These are phyloP conservation scores for Carex arenaria DNA, from an alignment of 202 grass and related monocot genomes.

Conservation along the genomic window DNA sequence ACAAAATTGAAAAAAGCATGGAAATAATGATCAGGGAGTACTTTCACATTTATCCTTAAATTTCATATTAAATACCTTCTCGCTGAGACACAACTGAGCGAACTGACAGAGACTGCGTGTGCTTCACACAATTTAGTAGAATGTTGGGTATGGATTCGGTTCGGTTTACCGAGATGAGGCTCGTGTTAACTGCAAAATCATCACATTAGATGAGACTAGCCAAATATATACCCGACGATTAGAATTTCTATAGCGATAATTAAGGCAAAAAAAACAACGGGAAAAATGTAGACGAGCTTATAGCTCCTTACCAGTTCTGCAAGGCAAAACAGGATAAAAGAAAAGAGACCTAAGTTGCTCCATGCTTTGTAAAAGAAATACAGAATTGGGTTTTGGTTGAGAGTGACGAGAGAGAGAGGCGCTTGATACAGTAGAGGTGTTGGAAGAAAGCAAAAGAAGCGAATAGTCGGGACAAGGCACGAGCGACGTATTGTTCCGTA, in stretches of 20 bases:
- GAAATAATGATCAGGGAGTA: not conserved
- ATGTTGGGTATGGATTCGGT: not conserved
- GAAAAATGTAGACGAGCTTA: not conserved
- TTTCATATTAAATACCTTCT: constrained; percentile 2
- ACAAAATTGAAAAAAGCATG: not conserved
- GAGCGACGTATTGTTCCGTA: not conserved
- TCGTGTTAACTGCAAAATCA: not conserved
- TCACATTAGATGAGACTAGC: not conserved
- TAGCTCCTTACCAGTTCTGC: constrained; percentile 12
- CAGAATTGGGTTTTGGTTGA: constrained; percentile 1
- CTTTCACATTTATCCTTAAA: not conserved
- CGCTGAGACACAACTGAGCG: not conserved
- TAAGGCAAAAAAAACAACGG: not conserved
- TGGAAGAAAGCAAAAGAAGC: not conserved
- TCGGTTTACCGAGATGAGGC: not conserved
- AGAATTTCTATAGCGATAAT: not conserved
- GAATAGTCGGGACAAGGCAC: constrained; percentile 12
- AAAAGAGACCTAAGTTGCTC: not conserved
- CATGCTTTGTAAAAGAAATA: not conserved
- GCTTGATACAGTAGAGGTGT: constrained; percentile 1
- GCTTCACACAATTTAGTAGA: not conserved
- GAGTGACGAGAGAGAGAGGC: not conserved
- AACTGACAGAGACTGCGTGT: not conserved
- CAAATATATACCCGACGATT: not conserved
- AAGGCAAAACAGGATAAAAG: not conserved